Evolutionary conservation across 495 filamentous ascomycete genomes (phyloP), one percentile per base, ranked within the genome.

Genomic region (Tuber microsphaerosporum): DNA sequence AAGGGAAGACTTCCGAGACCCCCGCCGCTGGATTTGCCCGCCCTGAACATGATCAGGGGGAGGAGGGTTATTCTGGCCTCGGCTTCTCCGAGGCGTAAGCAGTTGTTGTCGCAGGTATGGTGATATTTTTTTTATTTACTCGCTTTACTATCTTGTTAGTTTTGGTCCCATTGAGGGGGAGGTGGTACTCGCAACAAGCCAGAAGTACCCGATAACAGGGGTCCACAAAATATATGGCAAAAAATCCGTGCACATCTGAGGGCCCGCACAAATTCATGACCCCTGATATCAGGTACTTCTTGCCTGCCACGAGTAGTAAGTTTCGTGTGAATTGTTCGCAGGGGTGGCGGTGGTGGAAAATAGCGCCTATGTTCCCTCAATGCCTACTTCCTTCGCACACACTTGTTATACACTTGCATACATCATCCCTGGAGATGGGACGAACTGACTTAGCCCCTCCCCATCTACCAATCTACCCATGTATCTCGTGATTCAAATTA

Each of bases 51-150:
- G 81, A 88, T 98, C 71, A 88, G 89, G 78, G 86, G 85, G 65
- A 91, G 91, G 82, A 88, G 94, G 75, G 88, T 94, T 14, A 91
- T 99, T 79, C 90, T 99, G 16, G 95, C 95, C 77, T 97, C 93
- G 2, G 88, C 90, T 68, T 97, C 93, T 1, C 95, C 96, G 0
- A 88, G 95, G 20, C 88, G 96, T 39, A 91, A 89, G 79, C 90
- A 92, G 80, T 90, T 99, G 8, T 89, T 99, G 70, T 82, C 87
- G 8, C 90, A 89, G 80, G 87, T 88, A 82, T 73, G 84, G 72
- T 71, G 31, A 42, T 48, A 65, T 65, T 65, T 65, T 26, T 65
- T 65, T 65, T 65, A 34, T 65, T 31, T 61, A 61, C 51, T 61
- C 26, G n/a, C n/a, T 31, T 61, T 65, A 16, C 56, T 19, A 16